Percentiles rank a stretch among this genome's conserved stretches.
Evolutionary conservation across 495 filamentous ascomycete genomes (phyloP).

Genomic region (Annulohypoxylon stygium): DNA sequence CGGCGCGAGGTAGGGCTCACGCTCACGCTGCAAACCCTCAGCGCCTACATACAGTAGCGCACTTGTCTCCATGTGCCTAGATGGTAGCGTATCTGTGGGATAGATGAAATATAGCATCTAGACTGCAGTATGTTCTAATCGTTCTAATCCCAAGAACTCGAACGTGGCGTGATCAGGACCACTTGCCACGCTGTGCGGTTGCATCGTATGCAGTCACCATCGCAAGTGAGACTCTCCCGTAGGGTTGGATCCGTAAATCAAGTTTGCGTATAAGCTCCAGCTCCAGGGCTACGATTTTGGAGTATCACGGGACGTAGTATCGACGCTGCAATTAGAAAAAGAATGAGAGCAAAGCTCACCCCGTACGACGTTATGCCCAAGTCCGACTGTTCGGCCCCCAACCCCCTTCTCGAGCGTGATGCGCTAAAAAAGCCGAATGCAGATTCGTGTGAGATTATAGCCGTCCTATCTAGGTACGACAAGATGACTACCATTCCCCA

Average conservation of each 20-base stretch:
- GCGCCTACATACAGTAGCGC: conserved; percentile 14
- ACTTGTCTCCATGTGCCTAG: conserved; percentile 1
- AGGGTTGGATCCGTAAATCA: conserved; percentile 29
- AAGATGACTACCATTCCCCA: not conserved
- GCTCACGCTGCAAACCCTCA: not conserved
- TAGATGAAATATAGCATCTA: conserved; percentile 29
- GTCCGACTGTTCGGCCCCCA: conserved; percentile 12
- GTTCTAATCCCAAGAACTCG: not conserved
- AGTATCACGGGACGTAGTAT: conserved; percentile 27
- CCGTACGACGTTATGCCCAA: conserved; percentile 1
- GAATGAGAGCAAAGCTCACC: not conserved
- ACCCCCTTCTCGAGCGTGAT: not conserved
- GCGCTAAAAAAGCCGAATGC: conserved; percentile 4
- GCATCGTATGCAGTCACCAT: conserved; percentile 33
- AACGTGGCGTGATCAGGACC: conserved; percentile 34
- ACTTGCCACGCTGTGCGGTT: conserved; percentile 42
- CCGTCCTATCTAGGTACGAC: not conserved
- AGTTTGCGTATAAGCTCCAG: conserved; percentile 23
- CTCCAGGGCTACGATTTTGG: not conserved
- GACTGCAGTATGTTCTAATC: conserved; percentile 7
- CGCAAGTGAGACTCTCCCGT: conserved; percentile 20
- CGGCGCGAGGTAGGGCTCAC: conserved; percentile 20
- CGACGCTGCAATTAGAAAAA: conserved; percentile 26
- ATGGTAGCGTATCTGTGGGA: conserved; percentile 4
- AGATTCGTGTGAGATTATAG: conserved; percentile 4